Evolutionary conservation across 129 eudicot species (phyloP).

Genomic region (Chrysanthemum seticuspe): DNA sequence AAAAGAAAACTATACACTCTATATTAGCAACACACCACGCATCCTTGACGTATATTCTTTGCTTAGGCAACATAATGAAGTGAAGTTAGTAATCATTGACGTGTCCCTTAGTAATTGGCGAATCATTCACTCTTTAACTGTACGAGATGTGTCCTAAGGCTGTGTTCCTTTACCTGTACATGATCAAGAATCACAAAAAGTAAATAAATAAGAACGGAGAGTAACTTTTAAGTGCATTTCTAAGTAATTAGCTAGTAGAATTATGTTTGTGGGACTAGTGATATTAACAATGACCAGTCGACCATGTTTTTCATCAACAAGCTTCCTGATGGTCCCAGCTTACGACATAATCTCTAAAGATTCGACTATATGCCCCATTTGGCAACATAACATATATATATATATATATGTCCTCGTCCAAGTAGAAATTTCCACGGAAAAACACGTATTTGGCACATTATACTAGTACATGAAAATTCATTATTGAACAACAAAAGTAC

Average conservation of each 20-base stretch:
- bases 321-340: slow-evolving; percentile 12
- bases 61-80: slow-evolving; percentile 15
- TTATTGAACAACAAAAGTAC: slow-evolving; percentile 14
- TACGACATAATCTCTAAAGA: slow-evolving; percentile 1
- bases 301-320: slow-evolving; percentile 11
- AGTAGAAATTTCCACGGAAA: neutral
- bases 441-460: neutral
- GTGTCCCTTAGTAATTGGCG: slow-evolving; percentile 24
- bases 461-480: neutral
- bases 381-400: slow-evolving; percentile 9
- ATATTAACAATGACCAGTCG: neutral
- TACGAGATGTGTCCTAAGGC: slow-evolving; percentile 78
- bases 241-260: neutral
- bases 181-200: slow-evolving; percentile 2
- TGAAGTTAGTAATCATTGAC: slow-evolving; percentile 26
- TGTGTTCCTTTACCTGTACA: slow-evolving; percentile 73
- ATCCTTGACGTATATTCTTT: slow-evolving; percentile 20
- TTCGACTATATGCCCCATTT: neutral
- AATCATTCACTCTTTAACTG: slow-evolving; percentile 55
- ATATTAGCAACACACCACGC: slow-evolving; percentile 28
- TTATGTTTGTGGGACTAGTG: slow-evolving; percentile 16
- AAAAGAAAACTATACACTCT: slow-evolving; percentile 37
- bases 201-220: neutral
- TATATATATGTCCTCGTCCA: slow-evolving; percentile 7
- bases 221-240: slow-evolving; percentile 3